phyloP scores from a whole-genome alignment of 768 basidiomycete genomes.

The Lentinus tigrinus region DNA sequence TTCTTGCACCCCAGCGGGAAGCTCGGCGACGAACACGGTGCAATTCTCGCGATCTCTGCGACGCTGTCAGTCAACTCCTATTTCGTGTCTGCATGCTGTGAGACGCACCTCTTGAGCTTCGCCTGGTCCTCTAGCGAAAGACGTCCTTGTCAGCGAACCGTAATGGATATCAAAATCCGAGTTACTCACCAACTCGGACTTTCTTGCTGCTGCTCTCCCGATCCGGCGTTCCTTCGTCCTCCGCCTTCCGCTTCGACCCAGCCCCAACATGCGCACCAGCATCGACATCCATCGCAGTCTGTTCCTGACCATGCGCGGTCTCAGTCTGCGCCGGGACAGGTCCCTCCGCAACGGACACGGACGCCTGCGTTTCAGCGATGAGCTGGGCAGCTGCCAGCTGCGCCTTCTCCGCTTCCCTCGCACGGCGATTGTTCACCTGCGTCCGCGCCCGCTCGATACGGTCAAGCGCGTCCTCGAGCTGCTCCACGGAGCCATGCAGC shows the following conservation, averaged over 20 bases:
- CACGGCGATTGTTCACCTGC: slow-evolving; percentile 60
- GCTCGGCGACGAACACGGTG: slow-evolving; percentile 82
- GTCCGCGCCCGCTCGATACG: slow-evolving; percentile 64
- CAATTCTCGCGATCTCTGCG: slow-evolving; percentile 91
- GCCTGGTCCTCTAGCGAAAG: slow-evolving; percentile 41
- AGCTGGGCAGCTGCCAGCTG: slow-evolving; percentile 50
- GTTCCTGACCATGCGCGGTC: slow-evolving; percentile 11
- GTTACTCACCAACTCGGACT: slow-evolving; percentile 53
- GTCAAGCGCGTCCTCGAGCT: slow-evolving; percentile 60
- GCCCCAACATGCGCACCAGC: neutral
- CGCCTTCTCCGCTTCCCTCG: slow-evolving; percentile 65
- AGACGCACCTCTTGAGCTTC: slow-evolving; percentile 58
- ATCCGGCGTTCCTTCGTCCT: slow-evolving; percentile 40
- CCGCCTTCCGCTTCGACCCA: slow-evolving; percentile 63
- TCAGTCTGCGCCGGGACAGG: slow-evolving; percentile 10
- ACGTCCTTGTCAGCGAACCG: neutral
- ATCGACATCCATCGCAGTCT: slow-evolving; percentile 43
- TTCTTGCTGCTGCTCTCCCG: slow-evolving; percentile 50
- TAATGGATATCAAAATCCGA: slow-evolving; percentile 1
- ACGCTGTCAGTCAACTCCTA: neutral
- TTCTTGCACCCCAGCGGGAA: slow-evolving; percentile 56
- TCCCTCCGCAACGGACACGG: slow-evolving; percentile 32
- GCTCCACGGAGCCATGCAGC: slow-evolving; percentile 68
- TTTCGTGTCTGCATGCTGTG: neutral
- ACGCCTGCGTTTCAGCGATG: slow-evolving; percentile 40